Evolutionary conservation across 345 rosid species (phyloP).

Genomic region (Rhodamnia rubescens): DNA sequence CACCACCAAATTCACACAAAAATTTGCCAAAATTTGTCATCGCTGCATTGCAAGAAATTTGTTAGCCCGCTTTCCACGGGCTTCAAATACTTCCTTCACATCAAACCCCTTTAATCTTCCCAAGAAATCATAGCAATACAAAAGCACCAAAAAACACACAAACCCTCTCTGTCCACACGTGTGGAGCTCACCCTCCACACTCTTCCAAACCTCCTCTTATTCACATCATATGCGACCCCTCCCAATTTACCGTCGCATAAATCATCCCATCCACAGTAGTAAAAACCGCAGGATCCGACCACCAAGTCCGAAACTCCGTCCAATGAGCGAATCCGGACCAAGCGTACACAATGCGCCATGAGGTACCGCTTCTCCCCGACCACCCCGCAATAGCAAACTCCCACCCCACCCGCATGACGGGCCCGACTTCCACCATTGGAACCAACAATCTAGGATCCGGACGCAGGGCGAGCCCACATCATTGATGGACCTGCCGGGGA

Average conservation of each 20-base stretch:
- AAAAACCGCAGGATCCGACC: slow-evolving; percentile 24
- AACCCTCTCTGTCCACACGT: slow-evolving; percentile 89
- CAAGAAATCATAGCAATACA: slow-evolving; percentile 83
- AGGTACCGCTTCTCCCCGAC: slow-evolving; percentile 43
- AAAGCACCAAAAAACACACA: slow-evolving; percentile 53
- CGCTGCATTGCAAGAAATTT: no score
- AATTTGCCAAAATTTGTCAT: no score
- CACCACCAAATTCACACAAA: slow-evolving; percentile 73
- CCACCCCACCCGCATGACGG: slow-evolving; percentile 43
- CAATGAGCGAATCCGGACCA: slow-evolving; percentile 46
- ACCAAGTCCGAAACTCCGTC: slow-evolving; percentile 58
- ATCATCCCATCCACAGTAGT: slow-evolving; percentile 47
- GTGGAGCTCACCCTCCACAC: slow-evolving; percentile 50
- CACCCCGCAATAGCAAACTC: slow-evolving; percentile 45
- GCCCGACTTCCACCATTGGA: slow-evolving; percentile 39
- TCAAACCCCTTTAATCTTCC: slow-evolving; percentile 79
- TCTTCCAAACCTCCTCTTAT: no score
- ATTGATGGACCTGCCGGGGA: slow-evolving; percentile 57
- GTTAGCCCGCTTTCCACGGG: slow-evolving; percentile 57
- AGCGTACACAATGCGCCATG: slow-evolving; percentile 40
- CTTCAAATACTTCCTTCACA: slow-evolving; percentile 26
- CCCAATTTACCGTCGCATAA: slow-evolving; percentile 77
- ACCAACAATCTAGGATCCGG: slow-evolving; percentile 51
- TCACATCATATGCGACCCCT: slow-evolving; percentile 57
- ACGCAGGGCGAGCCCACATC: slow-evolving; percentile 48